phyloP scores from a whole-genome alignment of 1,139 yeast genomes.

The Candida freyschussii region DNA sequence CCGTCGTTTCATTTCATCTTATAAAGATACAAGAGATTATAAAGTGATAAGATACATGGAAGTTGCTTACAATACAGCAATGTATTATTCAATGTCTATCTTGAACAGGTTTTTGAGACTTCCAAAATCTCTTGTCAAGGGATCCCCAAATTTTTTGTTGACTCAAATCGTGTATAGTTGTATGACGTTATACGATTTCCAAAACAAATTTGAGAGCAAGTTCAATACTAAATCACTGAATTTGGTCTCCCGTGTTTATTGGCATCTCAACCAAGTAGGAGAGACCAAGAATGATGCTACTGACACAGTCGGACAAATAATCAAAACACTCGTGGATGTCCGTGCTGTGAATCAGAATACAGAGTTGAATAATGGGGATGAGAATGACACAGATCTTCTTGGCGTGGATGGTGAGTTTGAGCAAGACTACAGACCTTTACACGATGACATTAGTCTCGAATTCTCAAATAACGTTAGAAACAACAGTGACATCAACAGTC shows the following conservation, averaged over 20 bases:
- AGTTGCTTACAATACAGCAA: slow-evolving; percentile 34
- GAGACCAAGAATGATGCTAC: slow-evolving; percentile 50
- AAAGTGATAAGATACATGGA: slow-evolving; percentile 21
- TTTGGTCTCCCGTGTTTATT: slow-evolving; percentile 44
- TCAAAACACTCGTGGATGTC: slow-evolving; percentile 42
- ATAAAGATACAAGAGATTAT: slow-evolving; percentile 10
- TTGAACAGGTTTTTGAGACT: slow-evolving; percentile 38
- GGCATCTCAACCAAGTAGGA: slow-evolving; percentile 51
- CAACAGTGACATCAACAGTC: slow-evolving; percentile 14
- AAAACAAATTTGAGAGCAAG: slow-evolving; percentile 32
- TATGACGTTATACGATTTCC: slow-evolving; percentile 42
- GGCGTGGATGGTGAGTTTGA: slow-evolving; percentile 7
- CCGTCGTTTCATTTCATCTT: slow-evolving; percentile 31
- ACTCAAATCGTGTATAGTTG: slow-evolving; percentile 49
- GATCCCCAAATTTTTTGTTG: slow-evolving; percentile 46
- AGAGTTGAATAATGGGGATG: slow-evolving; percentile 7
- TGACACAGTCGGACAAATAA: slow-evolving; percentile 48
- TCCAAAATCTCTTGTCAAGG: slow-evolving; percentile 40
- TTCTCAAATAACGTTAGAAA: slow-evolving; percentile 14
- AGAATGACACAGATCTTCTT: not conserved
- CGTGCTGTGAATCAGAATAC: slow-evolving; percentile 9
- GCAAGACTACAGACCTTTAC: slow-evolving; percentile 20
- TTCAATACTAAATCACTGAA: slow-evolving; percentile 37
- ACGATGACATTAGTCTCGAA: slow-evolving; percentile 24
- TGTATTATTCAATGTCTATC: slow-evolving; percentile 38